These are phyloP conservation scores for Sporothrix pallida DNA, from an alignment of 2,329 filamentous ascomycete species.

Conservation along the genomic window DNA sequence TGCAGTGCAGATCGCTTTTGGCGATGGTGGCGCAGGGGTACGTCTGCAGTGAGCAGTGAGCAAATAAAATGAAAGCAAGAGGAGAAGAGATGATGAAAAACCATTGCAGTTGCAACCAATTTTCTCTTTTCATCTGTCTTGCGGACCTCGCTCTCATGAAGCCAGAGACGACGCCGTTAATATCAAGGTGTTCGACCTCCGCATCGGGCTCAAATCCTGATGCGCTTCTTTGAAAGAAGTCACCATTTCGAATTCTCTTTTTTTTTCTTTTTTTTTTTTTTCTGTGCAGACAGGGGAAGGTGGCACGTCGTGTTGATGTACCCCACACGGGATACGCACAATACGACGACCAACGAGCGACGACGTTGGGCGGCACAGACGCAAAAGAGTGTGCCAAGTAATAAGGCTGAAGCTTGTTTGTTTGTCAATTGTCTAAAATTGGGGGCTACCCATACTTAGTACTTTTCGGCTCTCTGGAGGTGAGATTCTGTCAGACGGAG, in stretches of 20 bases:
- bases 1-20: slow-evolving; percentile 7
- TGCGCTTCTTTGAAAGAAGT: not conserved
- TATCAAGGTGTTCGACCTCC: no score
- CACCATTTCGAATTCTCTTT: not conserved
- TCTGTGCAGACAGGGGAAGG: no score
- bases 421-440: not conserved
- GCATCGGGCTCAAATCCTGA: not conserved
- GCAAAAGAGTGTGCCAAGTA: not conserved
- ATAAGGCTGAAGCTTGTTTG: not conserved
- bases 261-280: not conserved
- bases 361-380: not conserved
- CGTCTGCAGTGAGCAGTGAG: no score
- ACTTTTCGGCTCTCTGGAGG: not conserved
- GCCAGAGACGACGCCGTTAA: not conserved
- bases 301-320: not conserved
- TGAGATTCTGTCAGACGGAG: not conserved
- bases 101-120: no score
- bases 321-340: not conserved
- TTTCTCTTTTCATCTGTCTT: no score
- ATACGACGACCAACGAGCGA: slow-evolving; percentile 2
- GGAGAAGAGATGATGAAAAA: no score
- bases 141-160: not conserved
- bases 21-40: slow-evolving; percentile 17
- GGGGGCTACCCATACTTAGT: not conserved
- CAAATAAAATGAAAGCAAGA: no score